Percentiles rank a stretch among this genome's conserved stretches.
Conservation (phyloP, 129 eudicot species). For the Ambrosia trifida region DNA sequence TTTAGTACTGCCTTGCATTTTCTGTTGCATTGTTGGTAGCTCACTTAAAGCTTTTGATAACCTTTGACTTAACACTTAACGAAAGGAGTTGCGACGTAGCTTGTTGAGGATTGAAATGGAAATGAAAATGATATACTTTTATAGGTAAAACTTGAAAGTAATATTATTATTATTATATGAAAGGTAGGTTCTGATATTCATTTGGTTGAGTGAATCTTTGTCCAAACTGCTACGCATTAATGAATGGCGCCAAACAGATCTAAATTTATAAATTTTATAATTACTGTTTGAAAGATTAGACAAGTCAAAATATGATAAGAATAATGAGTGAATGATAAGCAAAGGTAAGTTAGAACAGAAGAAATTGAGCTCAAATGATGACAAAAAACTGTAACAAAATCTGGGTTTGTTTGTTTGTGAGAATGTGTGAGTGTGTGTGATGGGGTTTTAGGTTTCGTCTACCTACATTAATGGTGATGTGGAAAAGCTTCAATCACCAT, state of each 20-base stretch:
- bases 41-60: constrained; percentile 4
- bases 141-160: no score
- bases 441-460: neutral
- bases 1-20: constrained; percentile 67
- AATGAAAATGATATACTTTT: no score
- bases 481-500: constrained; percentile 8
- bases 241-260: constrained; percentile 16
- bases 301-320: constrained; percentile 24
- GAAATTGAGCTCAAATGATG: constrained; percentile 3
- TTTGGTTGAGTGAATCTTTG: constrained; percentile 27
- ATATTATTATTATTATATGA: no score
- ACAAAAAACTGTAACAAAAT: constrained; percentile 23
- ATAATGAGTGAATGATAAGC: constrained; percentile 25
- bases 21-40: constrained; percentile 33
- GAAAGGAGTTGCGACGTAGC: no score
- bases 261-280: neutral
- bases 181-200: constrained; percentile 14
- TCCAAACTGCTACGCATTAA: constrained; percentile 21
- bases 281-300: constrained; percentile 16
- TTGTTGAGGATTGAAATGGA: no score
- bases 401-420: constrained; percentile 9
- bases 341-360: constrained; percentile 1
- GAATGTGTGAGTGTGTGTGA: neutral
- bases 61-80: no score
- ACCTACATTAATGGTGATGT: constrained; percentile 14